A percentile compares a stretch with the other conserved stretches of the same genome.
Evolutionary conservation across 169 alveolate species (phyloP).

Genomic region (Eimeria brunetti): DNA sequence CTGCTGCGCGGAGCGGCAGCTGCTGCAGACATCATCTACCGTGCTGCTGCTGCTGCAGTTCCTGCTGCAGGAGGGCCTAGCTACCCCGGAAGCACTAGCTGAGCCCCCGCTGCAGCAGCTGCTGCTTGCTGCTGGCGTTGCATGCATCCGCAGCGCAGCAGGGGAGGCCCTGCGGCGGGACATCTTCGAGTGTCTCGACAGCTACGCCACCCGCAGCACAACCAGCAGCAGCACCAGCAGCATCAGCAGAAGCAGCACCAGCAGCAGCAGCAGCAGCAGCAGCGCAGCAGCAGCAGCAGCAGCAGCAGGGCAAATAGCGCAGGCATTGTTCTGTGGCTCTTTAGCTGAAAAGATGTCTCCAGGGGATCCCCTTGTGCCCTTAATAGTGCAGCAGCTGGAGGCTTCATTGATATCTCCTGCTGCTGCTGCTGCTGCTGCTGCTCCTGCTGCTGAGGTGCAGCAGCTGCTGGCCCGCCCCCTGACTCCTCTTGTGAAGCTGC

Average conservation of each 20-base stretch:
- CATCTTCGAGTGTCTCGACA: slow-evolving; percentile 1
- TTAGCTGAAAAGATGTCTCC: slow-evolving; percentile 50
- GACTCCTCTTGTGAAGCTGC: slow-evolving; percentile 52
- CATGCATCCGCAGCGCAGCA: slow-evolving; percentile 34
- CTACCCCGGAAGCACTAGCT: neutral
- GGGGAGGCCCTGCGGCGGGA: slow-evolving; percentile 10
- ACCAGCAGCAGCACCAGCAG: slow-evolving; percentile 40
- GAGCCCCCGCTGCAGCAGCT: slow-evolving; percentile 67
- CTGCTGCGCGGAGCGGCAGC: slow-evolving; percentile 40
- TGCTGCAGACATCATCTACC: slow-evolving; percentile 41
- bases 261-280: slow-evolving; percentile 46
- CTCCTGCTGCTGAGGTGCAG: slow-evolving; percentile 59
- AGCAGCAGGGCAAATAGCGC: slow-evolving; percentile 44
- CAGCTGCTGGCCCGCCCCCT: slow-evolving; percentile 51
- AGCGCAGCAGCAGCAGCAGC: neutral
- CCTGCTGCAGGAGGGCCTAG: neutral
- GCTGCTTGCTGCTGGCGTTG: slow-evolving; percentile 70
- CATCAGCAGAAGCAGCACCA: slow-evolving; percentile 42
- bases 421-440: slow-evolving; percentile 55
- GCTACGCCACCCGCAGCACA: slow-evolving; percentile 17
- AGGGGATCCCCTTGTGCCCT: slow-evolving; percentile 3
- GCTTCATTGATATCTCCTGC: slow-evolving; percentile 27
- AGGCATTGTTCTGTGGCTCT: slow-evolving; percentile 67
- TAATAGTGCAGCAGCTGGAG: slow-evolving; percentile 8
- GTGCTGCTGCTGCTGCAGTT: slow-evolving; percentile 65